phyloP scores from a whole-genome alignment of 164 flowering plant species.

The Dillenia turbinata region DNA sequence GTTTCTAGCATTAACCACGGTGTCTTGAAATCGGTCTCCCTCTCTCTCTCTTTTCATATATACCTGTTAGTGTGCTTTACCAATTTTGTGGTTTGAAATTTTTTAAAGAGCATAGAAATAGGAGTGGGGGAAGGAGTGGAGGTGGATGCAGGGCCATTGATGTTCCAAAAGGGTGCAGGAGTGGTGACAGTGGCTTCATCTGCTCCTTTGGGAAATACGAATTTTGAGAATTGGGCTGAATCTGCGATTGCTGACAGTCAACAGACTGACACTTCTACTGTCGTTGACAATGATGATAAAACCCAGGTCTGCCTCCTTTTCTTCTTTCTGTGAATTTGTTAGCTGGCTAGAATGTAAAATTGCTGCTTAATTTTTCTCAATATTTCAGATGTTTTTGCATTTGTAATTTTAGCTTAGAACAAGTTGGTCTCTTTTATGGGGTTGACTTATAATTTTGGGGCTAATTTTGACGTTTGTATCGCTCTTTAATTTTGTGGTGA shows the following conservation, averaged over 20 bases:
- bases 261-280: conserved; percentile 82
- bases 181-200: conserved; percentile 7
- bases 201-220: conserved; percentile 30
- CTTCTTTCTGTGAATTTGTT: neutral
- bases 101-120: conserved; percentile 18
- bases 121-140: conserved; percentile 14
- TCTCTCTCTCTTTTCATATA: neutral
- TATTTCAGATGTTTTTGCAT: too few species aligned
- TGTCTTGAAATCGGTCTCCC: conserved; percentile 37
- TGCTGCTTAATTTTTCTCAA: too few species aligned
- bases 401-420: too few species aligned
- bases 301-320: conserved; percentile 35
- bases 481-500: too few species aligned
- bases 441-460: too few species aligned
- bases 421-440: too few species aligned
- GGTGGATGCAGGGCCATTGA: conserved; percentile 28
- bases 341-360: too few species aligned
- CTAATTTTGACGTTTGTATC: too few species aligned
- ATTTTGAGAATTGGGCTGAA: conserved; percentile 72
- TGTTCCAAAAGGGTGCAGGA: conserved; percentile 30
- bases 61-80: neutral
- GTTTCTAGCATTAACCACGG: conserved; percentile 31
- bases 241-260: conserved; percentile 78
- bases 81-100: neutral
- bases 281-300: conserved; percentile 70